These are phyloP conservation scores for Debaryomyces robertsiae DNA, from an alignment of 1,139 yeast genomes.

Conservation along the genomic window DNA sequence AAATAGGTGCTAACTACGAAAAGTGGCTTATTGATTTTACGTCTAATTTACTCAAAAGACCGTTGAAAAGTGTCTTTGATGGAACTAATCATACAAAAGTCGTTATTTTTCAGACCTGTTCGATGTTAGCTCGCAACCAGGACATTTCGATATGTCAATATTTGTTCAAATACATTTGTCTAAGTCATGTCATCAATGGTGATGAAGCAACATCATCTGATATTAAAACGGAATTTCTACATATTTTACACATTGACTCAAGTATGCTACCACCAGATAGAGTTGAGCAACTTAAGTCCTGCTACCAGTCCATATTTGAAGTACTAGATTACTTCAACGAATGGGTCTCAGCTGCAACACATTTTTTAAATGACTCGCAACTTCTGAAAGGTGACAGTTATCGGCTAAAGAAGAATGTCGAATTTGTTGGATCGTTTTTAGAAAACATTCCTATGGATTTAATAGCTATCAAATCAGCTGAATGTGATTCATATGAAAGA, in stretches of 20 bases:
- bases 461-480: conserved; percentile 77
- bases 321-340: conserved; percentile 83
- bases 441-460: conserved; percentile 62
- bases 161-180: conserved; percentile 76
- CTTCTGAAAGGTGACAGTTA: conserved; percentile 22
- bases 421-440: conserved; percentile 49
- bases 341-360: conserved; percentile 57
- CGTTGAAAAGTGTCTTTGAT: conserved; percentile 17
- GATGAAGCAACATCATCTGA: conserved; percentile 46
- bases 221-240: conserved; percentile 58
- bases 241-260: conserved; percentile 53
- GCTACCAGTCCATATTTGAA: conserved; percentile 73
- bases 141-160: conserved; percentile 71
- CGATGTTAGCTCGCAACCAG: conserved; percentile 69
- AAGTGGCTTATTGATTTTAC: conserved; percentile 75
- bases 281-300: conserved; percentile 58
- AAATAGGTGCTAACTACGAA: conserved; percentile 38
- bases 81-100: conserved; percentile 19
- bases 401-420: conserved; percentile 32
- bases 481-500: conserved; percentile 84
- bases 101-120: conserved; percentile 63
- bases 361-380: conserved; percentile 27
- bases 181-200: conserved; percentile 63
- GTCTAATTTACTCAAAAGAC: conserved; percentile 60
- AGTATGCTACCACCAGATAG: conserved; percentile 45